A percentile compares a stretch with the other conserved stretches of the same genome.
Evolutionary conservation across 495 filamentous ascomycete species (phyloP).

Genomic region (Neurospora pannonica): DNA sequence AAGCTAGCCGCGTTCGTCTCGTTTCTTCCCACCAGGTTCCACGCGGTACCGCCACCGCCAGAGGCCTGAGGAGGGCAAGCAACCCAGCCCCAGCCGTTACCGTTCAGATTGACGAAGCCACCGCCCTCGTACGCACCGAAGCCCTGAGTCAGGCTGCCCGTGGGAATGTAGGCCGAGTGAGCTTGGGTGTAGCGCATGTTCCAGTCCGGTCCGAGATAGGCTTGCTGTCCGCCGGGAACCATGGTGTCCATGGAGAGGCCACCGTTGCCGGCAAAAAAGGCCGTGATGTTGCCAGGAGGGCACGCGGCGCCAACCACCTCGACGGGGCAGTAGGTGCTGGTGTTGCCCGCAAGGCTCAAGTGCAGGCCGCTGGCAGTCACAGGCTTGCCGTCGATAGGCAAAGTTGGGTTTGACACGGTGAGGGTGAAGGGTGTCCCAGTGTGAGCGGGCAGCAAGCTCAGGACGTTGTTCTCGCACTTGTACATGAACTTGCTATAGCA

Average conservation of each 20-base stretch:
- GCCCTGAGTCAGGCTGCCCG: constrained; percentile 38
- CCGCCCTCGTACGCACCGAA: constrained; percentile 27
- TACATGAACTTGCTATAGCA: constrained; percentile 28
- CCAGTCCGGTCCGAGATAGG: constrained; percentile 50
- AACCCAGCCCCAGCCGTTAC: constrained; percentile 26
- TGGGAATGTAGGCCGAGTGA: constrained; percentile 48
- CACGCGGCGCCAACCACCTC: constrained; percentile 15
- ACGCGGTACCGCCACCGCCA: constrained; percentile 13
- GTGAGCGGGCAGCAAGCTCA: constrained; percentile 22
- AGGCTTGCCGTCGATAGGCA: constrained; percentile 35
- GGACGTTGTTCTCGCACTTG: constrained; percentile 28
- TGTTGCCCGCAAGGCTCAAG: constrained; percentile 34
- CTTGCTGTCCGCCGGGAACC: constrained; percentile 57
- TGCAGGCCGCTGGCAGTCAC: constrained; percentile 24
- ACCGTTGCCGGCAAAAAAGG: constrained; percentile 11
- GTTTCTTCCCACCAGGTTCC: constrained; percentile 25
- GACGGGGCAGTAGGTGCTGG: constrained; percentile 28
- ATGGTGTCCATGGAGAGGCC: constrained; percentile 25
- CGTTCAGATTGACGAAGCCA: constrained; percentile 26
- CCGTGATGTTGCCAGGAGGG: constrained; percentile 20
- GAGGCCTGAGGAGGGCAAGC: constrained; percentile 22
- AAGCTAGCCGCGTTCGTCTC: constrained; percentile 16
- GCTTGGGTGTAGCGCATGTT: constrained; percentile 50
- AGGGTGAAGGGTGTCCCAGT: constrained; percentile 30
- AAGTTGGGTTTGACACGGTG: constrained; percentile 31